Evolutionary conservation across 176 grass and related monocot species (phyloP).

Genomic region (Musa troglodytarum): DNA sequence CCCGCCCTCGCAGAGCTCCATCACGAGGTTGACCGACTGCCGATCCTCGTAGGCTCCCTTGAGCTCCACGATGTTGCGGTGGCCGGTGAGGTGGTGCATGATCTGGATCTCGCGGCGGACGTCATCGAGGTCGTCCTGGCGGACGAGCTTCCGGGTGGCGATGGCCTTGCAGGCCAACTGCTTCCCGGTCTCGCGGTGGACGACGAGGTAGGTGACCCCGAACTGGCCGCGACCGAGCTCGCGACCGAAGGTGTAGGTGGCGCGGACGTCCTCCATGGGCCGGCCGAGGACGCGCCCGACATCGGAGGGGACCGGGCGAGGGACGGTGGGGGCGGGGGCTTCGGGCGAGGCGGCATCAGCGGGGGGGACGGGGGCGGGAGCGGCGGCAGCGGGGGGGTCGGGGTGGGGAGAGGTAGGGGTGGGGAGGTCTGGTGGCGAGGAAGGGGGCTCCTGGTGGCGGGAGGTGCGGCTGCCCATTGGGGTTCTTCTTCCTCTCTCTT

Average conservation of each 20-base stretch:
- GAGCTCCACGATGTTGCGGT: slow-evolving; percentile 54
- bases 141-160: slow-evolving; percentile 57
- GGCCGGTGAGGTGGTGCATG: slow-evolving; percentile 70
- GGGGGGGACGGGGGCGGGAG: background rate
- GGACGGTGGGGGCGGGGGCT: background rate
- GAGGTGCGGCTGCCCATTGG: slow-evolving; percentile 35
- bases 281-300: background rate
- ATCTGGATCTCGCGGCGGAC: slow-evolving; percentile 68
- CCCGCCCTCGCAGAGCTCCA: slow-evolving; percentile 85
- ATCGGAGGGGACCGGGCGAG: background rate
- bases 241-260: background rate
- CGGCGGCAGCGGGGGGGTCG: too few species aligned
- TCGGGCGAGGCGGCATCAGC: background rate
- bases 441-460: slow-evolving; percentile 10
- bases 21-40: slow-evolving; percentile 67
- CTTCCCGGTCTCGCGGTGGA: slow-evolving; percentile 29
- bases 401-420: slow-evolving; percentile 17
- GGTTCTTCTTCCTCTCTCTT: background rate
- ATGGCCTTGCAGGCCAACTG: slow-evolving; percentile 79
- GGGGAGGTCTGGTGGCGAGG: background rate
- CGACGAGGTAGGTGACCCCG: slow-evolving; percentile 1
- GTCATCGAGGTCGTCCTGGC: slow-evolving; percentile 54
- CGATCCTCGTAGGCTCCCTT: slow-evolving; percentile 71
- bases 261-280: background rate
- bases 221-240: slow-evolving; percentile 6